These are phyloP conservation scores for Pseudogymnoascus sp. DNA, from an alignment of 2,329 filamentous ascomycete species.

Conservation along the genomic window DNA sequence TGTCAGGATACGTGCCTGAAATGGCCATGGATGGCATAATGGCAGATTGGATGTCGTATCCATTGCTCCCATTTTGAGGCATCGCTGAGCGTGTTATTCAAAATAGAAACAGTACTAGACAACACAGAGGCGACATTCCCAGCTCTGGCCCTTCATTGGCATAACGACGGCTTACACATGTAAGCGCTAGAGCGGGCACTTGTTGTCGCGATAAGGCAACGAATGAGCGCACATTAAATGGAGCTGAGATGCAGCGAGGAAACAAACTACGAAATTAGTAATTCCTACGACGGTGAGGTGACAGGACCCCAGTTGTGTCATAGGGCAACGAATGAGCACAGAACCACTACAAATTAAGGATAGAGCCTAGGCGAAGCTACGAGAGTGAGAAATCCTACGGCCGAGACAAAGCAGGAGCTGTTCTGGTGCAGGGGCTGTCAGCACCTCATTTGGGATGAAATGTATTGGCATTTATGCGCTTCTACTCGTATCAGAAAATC, in stretches of 20 bases:
- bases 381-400: not conserved
- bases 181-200: not conserved
- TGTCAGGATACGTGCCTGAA: not conserved
- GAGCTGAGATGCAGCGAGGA: not conserved
- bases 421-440: not conserved
- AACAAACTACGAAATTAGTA: not conserved
- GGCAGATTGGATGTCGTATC: conserved; percentile 7
- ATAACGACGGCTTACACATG: not conserved
- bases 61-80: not conserved
- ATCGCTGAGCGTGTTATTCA: not conserved
- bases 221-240: not conserved
- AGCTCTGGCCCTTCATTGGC: not conserved
- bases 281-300: not conserved
- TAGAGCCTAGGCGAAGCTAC: not conserved
- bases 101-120: not conserved
- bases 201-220: not conserved
- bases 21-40: not conserved
- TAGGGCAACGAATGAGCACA: not conserved
- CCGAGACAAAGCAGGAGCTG: not conserved
- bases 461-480: not conserved
- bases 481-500: not conserved
- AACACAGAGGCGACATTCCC: not conserved
- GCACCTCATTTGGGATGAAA: not conserved
- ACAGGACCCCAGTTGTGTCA: not conserved
- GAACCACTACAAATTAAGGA: not conserved